Base-by-base conservation (phyloP, 192 early-diverging fungal genomes). In the Backusella tuberculispora region DNA sequence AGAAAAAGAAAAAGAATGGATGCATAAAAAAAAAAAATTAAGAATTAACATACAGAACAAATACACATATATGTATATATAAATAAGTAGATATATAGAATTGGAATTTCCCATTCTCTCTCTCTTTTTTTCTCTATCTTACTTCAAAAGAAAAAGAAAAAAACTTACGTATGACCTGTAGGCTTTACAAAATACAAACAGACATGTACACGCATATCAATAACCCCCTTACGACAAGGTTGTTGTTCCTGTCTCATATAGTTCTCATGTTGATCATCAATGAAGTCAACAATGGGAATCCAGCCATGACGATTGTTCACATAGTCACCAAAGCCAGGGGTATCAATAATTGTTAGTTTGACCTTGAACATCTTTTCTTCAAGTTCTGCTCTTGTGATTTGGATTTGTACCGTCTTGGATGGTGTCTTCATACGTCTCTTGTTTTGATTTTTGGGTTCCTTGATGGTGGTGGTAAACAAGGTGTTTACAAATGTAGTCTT, bases 401-500 rank as follows among this genome's bases (percentile, higher is more conserved):
- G 96, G 85, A 99, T 98, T 81, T 97, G 92, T 67, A 98, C 96
- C 29, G 97, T 99, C 79, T 93, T 89, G 79, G 97, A 94, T 29
- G 94, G 83, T 86, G 93, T 81, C 85, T 96, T 95, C 76, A 91
- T 88, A 85, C 90, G 92, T 65, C 97, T 93, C 34, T 88, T 82
- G 38, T 48, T 56, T 34, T 60, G 42, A 29, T 71, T 75, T 46
- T 79, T 73, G 44, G 71, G 75, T 24, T 82, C 66, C 21, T 82
- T 82, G 44, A 77, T 88, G 21, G 91, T 90, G 42, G 94, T 87
- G 70, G 94, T 93, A 80, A 98, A 99, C 71, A 99, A 80, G 42
- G 97, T 99, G 87, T 99, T 99, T 86, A 98, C 93, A 63, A 99
- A 87, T 10, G 97, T 99, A n/a, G 94, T 93, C 86, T 99, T 99